A percentile compares a stretch with the other conserved stretches of the same genome.
phyloP scores from a whole-genome alignment of 2,329 filamentous ascomycete genomes.

The Tolypocladium tundrense region DNA sequence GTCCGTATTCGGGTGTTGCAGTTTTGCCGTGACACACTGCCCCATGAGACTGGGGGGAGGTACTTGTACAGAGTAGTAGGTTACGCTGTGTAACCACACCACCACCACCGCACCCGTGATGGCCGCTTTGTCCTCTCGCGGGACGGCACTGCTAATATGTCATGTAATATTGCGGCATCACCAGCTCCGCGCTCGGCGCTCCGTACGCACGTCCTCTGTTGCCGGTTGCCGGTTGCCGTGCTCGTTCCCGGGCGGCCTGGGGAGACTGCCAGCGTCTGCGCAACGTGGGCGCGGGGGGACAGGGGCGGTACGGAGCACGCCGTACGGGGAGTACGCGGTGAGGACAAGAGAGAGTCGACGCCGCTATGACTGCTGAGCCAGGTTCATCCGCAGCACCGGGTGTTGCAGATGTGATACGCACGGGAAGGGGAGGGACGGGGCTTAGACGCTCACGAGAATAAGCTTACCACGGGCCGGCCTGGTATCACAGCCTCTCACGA shows the following conservation, averaged over 20 bases:
- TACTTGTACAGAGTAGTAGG: background rate
- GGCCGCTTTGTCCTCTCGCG: background rate
- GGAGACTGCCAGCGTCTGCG: background rate
- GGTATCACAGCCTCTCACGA: background rate
- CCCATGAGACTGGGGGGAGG: too few species aligned
- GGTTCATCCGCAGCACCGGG: background rate
- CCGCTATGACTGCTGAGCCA: background rate
- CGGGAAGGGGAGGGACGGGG: background rate
- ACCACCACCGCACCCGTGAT: background rate
- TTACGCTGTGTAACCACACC: background rate
- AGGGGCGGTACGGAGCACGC: background rate
- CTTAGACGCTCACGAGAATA: background rate
- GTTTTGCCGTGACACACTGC: background rate
- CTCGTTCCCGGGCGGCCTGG: background rate
- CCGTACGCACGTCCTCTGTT: background rate
- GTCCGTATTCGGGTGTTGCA: background rate
- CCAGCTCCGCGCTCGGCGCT: background rate
- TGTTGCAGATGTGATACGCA: background rate
- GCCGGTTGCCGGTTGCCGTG: background rate
- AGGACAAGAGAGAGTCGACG: background rate
- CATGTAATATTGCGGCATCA: background rate
- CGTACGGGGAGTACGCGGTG: background rate
- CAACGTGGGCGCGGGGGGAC: background rate
- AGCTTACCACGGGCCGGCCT: background rate
- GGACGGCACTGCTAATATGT: background rate